Conservation (phyloP, 1,284 basidiomycete species). For the Trichosporon ovoides region DNA sequence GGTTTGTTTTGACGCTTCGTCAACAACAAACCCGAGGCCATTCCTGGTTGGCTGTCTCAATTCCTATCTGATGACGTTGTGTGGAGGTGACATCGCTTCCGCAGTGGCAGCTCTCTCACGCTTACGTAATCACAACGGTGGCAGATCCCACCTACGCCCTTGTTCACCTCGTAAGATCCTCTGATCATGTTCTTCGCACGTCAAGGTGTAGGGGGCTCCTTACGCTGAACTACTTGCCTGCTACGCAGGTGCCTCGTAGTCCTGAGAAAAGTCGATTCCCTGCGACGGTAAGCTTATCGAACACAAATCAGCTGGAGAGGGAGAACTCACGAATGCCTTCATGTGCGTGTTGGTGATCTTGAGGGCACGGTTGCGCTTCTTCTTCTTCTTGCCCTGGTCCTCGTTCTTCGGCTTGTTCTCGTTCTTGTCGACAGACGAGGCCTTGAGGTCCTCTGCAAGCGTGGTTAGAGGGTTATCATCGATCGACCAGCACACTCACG, state of each 20-base stretch:
- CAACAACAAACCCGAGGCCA: slow-evolving; percentile 4
- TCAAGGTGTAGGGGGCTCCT: too few species aligned
- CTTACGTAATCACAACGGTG: too few species aligned
- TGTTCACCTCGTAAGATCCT: too few species aligned
- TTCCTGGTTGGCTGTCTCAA: slow-evolving; percentile 1
- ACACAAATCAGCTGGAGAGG: not conserved
- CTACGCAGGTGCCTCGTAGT: slow-evolving; percentile 37
- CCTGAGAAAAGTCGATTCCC: slow-evolving; percentile 49
- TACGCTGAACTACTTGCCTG: not conserved
- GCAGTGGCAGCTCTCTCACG: too few species aligned
- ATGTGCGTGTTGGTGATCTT: slow-evolving; percentile 50
- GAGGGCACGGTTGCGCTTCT: slow-evolving; percentile 28
- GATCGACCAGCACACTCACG: slow-evolving; percentile 20
- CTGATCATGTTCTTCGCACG: too few species aligned
- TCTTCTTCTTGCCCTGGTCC: slow-evolving; percentile 40
- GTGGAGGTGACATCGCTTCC: too few species aligned
- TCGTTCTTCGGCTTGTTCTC: slow-evolving; percentile 34
- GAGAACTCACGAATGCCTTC: slow-evolving; percentile 38
- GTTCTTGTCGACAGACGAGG: slow-evolving; percentile 26
- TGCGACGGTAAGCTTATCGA: slow-evolving; percentile 9
- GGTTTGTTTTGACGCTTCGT: not conserved
- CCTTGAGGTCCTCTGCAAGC: slow-evolving; percentile 36
- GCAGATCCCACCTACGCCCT: too few species aligned
- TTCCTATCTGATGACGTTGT: too few species aligned
- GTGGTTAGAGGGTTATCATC: not conserved